These are phyloP conservation scores for Stentor coeruleus DNA, from an alignment of 73 alveolate species.

Conservation along the genomic window DNA sequence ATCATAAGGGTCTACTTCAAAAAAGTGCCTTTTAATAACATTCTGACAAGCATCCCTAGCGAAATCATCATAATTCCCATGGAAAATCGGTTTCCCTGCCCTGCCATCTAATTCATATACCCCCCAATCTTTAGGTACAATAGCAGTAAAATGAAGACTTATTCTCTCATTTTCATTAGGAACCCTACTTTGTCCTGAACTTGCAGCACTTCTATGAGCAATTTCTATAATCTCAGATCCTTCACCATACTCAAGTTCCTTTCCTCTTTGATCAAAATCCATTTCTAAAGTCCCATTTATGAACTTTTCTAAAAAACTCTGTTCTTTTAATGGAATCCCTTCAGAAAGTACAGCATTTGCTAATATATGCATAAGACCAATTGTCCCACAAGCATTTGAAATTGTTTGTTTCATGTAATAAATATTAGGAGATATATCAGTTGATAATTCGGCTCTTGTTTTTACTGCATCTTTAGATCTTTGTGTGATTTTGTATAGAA, in stretches of 20 bases:
- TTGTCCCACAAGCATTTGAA: constrained; percentile 59
- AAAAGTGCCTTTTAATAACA: constrained; percentile 32
- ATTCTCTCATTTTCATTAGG: constrained; percentile 30
- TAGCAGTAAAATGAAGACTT: constrained; percentile 50
- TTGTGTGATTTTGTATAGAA: constrained; percentile 42
- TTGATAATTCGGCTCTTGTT: constrained; percentile 29
- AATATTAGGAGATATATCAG: constrained; percentile 14
- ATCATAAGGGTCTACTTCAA: constrained; percentile 50
- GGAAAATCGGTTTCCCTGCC: constrained; percentile 42
- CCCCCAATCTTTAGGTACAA: constrained; percentile 39
- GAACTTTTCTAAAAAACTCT: constrained; percentile 26
- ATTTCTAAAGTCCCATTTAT: constrained; percentile 4
- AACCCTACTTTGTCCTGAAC: constrained; percentile 36
- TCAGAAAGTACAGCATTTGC: constrained; percentile 28
- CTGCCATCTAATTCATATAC: constrained; percentile 56
- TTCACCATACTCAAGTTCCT: constrained; percentile 26
- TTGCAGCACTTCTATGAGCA: constrained; percentile 39
- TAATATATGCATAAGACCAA: constrained; percentile 39
- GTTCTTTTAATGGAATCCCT: constrained; percentile 29
- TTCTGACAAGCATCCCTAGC: constrained; percentile 35
- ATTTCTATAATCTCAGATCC: constrained; percentile 26
- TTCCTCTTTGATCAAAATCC: constrained; percentile 40
- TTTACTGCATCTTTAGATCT: constrained; percentile 26
- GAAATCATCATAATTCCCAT: constrained; percentile 38
- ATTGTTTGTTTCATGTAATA: constrained; percentile 54